Percentiles rank a stretch among this genome's conserved stretches.
phyloP scores from a whole-genome alignment of 108 stramenopile genomes.

The Thalassiosira profunda region DNA sequence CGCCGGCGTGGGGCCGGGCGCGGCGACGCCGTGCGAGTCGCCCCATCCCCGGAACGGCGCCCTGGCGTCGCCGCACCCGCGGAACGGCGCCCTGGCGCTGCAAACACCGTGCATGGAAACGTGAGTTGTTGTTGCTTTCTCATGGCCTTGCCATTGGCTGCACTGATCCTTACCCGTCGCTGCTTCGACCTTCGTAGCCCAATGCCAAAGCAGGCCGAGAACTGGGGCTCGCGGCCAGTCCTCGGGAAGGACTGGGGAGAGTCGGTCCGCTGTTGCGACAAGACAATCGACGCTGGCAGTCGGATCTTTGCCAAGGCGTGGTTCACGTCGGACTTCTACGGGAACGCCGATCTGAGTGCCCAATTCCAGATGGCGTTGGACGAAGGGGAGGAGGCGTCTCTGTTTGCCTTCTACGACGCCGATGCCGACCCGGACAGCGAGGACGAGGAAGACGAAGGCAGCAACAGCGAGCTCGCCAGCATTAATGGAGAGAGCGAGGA shows the following conservation, averaged over 20 bases:
- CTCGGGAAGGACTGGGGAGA: conserved; percentile 81
- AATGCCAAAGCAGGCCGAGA: conserved; percentile 51
- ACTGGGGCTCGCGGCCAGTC: conserved; percentile 81
- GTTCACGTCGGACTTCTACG: conserved; percentile 36
- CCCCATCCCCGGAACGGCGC: conserved; percentile 49
- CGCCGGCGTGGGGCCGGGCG: no score
- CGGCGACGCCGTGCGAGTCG: conserved; percentile 23
- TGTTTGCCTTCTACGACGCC: conserved; percentile 10
- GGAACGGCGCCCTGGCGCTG: conserved; percentile 4
- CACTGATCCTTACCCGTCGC: no score
- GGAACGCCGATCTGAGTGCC: conserved; percentile 23
- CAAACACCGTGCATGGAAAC: conserved; percentile 34
- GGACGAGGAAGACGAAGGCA: conserved; percentile 2
- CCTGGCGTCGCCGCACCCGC: no score
- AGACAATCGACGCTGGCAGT: conserved; percentile 40
- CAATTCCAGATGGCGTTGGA: conserved; percentile 17
- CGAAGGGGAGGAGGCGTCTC: conserved; percentile 20
- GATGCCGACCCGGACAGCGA: neutral
- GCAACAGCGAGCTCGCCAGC: neutral
- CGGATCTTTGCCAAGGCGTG: conserved; percentile 50
- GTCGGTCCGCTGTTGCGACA: conserved; percentile 48
- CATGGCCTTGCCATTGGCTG: conserved; percentile 10
- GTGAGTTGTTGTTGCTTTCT: conserved; percentile 7
- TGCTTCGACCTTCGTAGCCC: conserved; percentile 43
- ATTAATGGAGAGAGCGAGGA: conserved; percentile 1